A percentile compares a stretch with the other conserved stretches of the same genome.
Evolutionary conservation across 108 stramenopile species (phyloP).

Genomic region (Epithemia pelagica): DNA sequence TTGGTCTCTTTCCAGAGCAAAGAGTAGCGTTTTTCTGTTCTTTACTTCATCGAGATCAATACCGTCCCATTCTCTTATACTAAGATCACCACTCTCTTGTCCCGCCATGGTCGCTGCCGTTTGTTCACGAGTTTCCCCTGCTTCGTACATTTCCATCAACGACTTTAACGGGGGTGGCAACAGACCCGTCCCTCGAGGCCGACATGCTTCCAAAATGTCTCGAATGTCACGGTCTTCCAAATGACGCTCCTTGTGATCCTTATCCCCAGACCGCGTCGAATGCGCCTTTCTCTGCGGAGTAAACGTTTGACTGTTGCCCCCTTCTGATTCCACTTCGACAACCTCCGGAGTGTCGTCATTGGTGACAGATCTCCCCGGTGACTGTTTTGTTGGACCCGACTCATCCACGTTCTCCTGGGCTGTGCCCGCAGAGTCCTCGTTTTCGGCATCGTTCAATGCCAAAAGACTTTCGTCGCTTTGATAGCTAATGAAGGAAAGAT

Average conservation of each 20-base stretch:
- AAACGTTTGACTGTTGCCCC: constrained; percentile 13
- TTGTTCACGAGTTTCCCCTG: constrained; percentile 1
- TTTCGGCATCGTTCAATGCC: not conserved
- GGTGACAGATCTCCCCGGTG: not conserved
- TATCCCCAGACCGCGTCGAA: constrained; percentile 22
- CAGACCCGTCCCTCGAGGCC: constrained; percentile 42
- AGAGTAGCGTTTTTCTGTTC: not conserved
- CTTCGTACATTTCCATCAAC: constrained; percentile 23
- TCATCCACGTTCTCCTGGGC: not conserved
- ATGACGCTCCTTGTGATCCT: constrained; percentile 41
- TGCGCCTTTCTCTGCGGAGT: constrained; percentile 28
- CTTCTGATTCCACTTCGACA: not conserved
- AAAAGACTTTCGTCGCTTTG: constrained; percentile 27
- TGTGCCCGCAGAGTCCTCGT: not conserved
- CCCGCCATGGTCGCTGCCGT: not conserved
- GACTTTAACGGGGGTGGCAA: constrained; percentile 32
- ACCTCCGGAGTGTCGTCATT: not conserved
- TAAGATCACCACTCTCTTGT: not conserved
- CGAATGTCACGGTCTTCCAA: constrained; percentile 63
- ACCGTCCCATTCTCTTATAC: not conserved
- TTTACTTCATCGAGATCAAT: constrained; percentile 12
- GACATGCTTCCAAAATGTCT: constrained; percentile 80
- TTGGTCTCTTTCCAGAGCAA: not conserved
- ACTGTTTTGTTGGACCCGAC: not conserved
- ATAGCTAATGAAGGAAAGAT: constrained; percentile 75